A percentile compares a stretch with the other conserved stretches of the same genome.
Evolutionary conservation across 208 protist species (phyloP).

Genomic region (Trypanosomatidae sp.): DNA sequence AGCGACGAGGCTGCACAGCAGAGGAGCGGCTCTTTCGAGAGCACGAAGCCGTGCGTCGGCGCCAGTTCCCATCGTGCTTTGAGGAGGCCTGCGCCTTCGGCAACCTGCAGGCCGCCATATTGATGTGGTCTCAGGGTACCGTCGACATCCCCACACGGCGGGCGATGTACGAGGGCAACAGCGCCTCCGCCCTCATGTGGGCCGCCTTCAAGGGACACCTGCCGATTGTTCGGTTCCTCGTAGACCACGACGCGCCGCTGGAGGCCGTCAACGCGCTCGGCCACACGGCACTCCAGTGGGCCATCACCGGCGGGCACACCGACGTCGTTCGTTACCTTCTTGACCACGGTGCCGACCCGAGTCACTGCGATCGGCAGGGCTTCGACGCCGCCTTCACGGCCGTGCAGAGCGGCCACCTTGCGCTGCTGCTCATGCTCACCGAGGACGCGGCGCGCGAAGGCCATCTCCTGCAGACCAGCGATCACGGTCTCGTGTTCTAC

Average conservation of each 20-base stretch:
- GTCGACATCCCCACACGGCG: conserved; percentile 34
- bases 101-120: conserved; percentile 49
- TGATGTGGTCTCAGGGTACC: conserved; percentile 56
- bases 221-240: conserved; percentile 60
- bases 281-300: conserved; percentile 72
- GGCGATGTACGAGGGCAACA: conserved; percentile 48
- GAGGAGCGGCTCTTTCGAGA: conserved; percentile 16
- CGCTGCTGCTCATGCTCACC: conserved; percentile 57
- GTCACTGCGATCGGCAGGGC: conserved; percentile 47
- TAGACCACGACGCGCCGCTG: conserved; percentile 58
- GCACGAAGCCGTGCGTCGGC: conserved; percentile 33
- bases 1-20: conserved; percentile 2
- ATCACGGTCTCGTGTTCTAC: conserved; percentile 22
- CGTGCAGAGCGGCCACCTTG: conserved; percentile 49
- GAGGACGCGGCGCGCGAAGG: conserved; percentile 34
- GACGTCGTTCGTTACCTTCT: conserved; percentile 64
- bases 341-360: conserved; percentile 64
- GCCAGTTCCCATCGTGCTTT: conserved; percentile 40
- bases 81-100: conserved; percentile 72
- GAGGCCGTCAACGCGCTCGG: conserved; percentile 45
- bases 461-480: conserved; percentile 17
- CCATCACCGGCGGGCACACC: conserved; percentile 37
- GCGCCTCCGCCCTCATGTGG: conserved; percentile 78
- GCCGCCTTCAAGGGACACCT: conserved; percentile 57
- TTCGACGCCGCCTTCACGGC: conserved; percentile 66